Percentiles rank a stretch among this genome's conserved stretches.
phyloP scores from a whole-genome alignment of 345 rosid genomes.

The Streptanthus diversifolius region DNA sequence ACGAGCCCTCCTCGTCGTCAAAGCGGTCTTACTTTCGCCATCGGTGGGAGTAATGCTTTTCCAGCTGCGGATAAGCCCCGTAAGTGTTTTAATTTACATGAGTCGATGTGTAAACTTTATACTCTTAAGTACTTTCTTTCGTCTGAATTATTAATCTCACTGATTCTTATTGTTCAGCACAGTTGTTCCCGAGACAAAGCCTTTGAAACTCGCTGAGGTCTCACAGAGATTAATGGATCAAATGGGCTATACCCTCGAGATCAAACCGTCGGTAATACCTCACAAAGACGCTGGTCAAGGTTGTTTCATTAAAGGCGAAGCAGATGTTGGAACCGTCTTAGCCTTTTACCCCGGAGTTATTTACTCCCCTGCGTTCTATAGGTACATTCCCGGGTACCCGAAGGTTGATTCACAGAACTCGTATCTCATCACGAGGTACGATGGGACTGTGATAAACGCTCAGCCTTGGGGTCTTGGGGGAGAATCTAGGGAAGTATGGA shows the following conservation, averaged over 20 bases:
- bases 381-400: conserved; percentile 84
- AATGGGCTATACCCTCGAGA: conserved; percentile 63
- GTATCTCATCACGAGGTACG: conserved; percentile 88
- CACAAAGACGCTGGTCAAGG: conserved; percentile 87
- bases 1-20: conserved; percentile 41
- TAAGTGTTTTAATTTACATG: conserved; percentile 33
- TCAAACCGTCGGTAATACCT: conserved; percentile 66
- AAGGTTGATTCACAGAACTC: conserved; percentile 72
- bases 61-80: conserved; percentile 39
- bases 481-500: conserved; percentile 65
- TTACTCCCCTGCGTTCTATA: conserved; percentile 74
- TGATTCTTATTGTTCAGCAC: conserved; percentile 57
- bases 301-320: conserved; percentile 72
- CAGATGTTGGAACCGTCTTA: conserved; percentile 71
- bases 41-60: conserved; percentile 43
- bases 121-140: neutral
- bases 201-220: conserved; percentile 51
- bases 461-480: conserved; percentile 90
- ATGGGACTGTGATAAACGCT: conserved; percentile 82
- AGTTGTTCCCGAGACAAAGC: conserved; percentile 76
- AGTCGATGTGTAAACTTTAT: neutral
- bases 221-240: conserved; percentile 61
- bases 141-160: conserved; percentile 3
- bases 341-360: conserved; percentile 90
- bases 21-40: conserved; percentile 82